Evolutionary conservation across 768 basidiomycete genomes (phyloP).

Genomic region (Lactarius akahatsu): DNA sequence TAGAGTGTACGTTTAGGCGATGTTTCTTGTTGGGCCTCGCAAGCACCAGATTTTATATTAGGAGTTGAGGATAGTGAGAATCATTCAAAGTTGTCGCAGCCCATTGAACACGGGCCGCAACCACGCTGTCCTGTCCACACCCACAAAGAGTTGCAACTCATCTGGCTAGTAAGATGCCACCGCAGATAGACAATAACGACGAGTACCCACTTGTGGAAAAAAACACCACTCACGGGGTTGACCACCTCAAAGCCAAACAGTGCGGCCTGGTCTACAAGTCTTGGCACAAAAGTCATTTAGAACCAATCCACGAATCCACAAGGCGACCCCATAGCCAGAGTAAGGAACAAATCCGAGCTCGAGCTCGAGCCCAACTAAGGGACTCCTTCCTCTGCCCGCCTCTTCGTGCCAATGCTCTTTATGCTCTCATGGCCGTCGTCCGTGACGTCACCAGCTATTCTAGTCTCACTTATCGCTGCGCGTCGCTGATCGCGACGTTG

Average conservation of each 20-base stretch:
- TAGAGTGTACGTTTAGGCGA: neutral
- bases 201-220: neutral
- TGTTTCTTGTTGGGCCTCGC: neutral
- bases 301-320: neutral
- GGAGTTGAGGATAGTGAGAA: neutral
- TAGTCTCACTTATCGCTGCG: neutral
- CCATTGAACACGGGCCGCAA: neutral
- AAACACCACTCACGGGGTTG: neutral
- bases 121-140: neutral
- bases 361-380: neutral
- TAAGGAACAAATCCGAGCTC: neutral
- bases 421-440: neutral
- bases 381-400: neutral
- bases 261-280: too few species aligned
- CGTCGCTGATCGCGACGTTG: slow-evolving; percentile 16
- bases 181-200: neutral
- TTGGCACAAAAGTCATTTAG: neutral
- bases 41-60: neutral
- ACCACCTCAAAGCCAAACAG: neutral
- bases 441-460: neutral
- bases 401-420: neutral
- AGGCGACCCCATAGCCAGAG: neutral
- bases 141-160: neutral
- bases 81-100: neutral
- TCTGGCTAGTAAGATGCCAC: neutral